Percentiles rank a stretch among this genome's conserved stretches.
These are phyloP conservation scores for Gymnopilus dilepis DNA, from an alignment of 768 basidiomycete genomes.

Conservation along the genomic window DNA sequence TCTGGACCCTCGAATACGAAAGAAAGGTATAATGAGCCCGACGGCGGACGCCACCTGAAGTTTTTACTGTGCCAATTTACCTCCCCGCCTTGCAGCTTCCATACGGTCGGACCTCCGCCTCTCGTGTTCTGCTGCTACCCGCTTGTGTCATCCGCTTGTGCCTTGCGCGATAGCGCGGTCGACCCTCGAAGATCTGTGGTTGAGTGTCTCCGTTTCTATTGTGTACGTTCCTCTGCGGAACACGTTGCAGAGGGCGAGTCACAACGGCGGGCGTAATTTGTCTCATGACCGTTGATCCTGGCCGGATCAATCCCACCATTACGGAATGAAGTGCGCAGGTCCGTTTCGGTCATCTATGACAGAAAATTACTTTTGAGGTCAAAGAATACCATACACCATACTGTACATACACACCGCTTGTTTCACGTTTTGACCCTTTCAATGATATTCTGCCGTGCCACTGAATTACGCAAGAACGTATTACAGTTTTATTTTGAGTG, in stretches of 20 bases:
- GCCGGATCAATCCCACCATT: neutral
- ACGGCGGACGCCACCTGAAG: neutral
- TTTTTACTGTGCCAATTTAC: too few species aligned
- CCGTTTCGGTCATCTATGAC: neutral
- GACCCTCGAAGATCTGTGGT: neutral
- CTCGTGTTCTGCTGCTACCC: neutral
- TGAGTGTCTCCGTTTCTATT: neutral
- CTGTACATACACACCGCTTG: neutral
- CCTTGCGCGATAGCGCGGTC: neutral
- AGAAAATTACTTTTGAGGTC: neutral
- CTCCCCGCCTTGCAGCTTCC: neutral
- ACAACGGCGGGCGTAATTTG: neutral
- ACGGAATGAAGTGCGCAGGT: neutral
- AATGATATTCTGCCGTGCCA: neutral
- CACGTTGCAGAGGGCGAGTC: neutral
- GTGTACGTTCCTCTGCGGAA: slow-evolving; percentile 1
- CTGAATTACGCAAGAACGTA: neutral
- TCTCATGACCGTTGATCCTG: neutral
- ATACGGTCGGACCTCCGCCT: neutral
- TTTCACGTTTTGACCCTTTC: neutral
- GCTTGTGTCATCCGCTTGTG: neutral
- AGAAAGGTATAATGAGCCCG: neutral
- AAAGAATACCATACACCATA: neutral
- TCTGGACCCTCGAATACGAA: neutral
- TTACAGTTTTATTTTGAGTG: too few species aligned